Percentiles rank a stretch among this genome's conserved stretches.
phyloP scores from a whole-genome alignment of 805 yeast species.

The Candida succiphila region DNA sequence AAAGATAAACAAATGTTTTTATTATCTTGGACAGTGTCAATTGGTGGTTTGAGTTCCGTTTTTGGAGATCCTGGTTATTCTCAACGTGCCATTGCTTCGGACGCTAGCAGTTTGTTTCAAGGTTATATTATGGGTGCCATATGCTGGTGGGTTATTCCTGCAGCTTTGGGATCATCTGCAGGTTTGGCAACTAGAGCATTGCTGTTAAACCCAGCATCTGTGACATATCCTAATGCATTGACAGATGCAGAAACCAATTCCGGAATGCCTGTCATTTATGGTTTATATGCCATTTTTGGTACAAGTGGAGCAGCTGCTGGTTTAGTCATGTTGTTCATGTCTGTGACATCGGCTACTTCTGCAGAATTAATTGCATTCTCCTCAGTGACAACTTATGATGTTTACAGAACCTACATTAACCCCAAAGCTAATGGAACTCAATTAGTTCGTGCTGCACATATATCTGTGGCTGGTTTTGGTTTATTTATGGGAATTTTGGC shows the following conservation, averaged over 20 bases:
- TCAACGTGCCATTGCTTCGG: slow-evolving; percentile 32
- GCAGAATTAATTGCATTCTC: slow-evolving; percentile 45
- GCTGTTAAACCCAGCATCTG: no score
- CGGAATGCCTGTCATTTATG: slow-evolving; percentile 43
- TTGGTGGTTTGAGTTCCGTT: slow-evolving; percentile 28
- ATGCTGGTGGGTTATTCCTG: slow-evolving; percentile 35
- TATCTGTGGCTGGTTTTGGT: slow-evolving; percentile 29
- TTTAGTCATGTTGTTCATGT: slow-evolving; percentile 40
- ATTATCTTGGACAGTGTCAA: slow-evolving; percentile 16
- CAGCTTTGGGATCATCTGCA: background rate
- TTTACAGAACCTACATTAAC: slow-evolving; percentile 39
- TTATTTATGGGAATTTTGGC: slow-evolving; percentile 23
- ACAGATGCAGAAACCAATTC: slow-evolving; percentile 31
- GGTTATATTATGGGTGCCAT: slow-evolving; percentile 34
- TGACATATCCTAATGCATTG: slow-evolving; percentile 11
- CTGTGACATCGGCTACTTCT: slow-evolving; percentile 44
- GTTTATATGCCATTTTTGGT: slow-evolving; percentile 40
- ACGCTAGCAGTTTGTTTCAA: slow-evolving; percentile 21
- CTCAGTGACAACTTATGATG: slow-evolving; percentile 38
- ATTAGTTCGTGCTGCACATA: slow-evolving; percentile 34
- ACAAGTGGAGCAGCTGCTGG: slow-evolving; percentile 40
- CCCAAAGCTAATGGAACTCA: slow-evolving; percentile 40
- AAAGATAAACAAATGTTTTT: slow-evolving; percentile 14
- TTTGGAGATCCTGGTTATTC: slow-evolving; percentile 26
- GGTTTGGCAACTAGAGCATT: slow-evolving; percentile 26